Evolutionary conservation across 139 green algal species (phyloP).

Genomic region (Chlorella sp.): DNA sequence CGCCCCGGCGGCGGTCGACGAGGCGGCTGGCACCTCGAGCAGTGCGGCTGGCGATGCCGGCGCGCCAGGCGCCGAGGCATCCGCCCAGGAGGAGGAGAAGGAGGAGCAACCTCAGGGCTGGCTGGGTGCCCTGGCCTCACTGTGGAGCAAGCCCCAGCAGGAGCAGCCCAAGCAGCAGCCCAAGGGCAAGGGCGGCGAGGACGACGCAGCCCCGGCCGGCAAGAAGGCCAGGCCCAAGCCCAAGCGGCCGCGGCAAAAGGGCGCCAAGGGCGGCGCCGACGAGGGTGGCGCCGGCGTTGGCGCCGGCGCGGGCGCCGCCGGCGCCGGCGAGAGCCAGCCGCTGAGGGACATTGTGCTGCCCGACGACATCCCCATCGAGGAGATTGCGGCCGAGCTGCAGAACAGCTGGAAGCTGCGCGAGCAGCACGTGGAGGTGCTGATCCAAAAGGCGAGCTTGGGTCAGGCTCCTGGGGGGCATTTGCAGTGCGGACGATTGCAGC

Average conservation of each 20-base stretch:
- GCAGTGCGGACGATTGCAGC: conserved; percentile 4
- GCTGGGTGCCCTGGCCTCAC: no score
- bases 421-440: conserved; percentile 71
- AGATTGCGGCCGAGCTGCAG: conserved; percentile 81
- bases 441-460: conserved; percentile 46
- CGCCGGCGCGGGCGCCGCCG: background rate
- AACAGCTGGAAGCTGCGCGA: conserved; percentile 61
- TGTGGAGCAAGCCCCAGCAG: no score
- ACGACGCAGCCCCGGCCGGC: background rate
- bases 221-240: background rate
- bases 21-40: background rate
- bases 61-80: background rate
- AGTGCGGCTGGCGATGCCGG: background rate
- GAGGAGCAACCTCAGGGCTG: no score
- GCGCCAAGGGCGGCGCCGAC: background rate
- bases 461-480: background rate
- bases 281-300: background rate
- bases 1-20: background rate
- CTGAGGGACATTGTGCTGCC: conserved; percentile 76
- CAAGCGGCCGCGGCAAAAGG: background rate
- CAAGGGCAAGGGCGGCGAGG: background rate
- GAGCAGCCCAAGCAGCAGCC: background rate
- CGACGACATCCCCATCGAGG: conserved; percentile 81
- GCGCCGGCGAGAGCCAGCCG: background rate
- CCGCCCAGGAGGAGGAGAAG: background rate